phyloP scores from a whole-genome alignment of 2,329 filamentous ascomycete genomes.

The Cladophialophora bantiana region DNA sequence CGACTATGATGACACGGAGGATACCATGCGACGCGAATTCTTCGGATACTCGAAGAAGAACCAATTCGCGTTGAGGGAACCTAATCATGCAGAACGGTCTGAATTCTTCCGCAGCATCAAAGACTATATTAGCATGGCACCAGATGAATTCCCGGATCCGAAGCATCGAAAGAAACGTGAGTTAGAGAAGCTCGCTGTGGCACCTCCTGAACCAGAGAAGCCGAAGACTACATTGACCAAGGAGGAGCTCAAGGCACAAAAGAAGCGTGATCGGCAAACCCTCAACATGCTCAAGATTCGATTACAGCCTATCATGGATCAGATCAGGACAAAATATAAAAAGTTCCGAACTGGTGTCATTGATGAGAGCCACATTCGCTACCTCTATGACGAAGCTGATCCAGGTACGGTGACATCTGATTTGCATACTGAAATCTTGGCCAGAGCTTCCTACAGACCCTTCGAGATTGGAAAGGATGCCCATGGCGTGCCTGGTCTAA shows the following conservation, averaged over 20 bases:
- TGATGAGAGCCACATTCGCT: slow-evolving; percentile 74
- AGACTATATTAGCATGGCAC: slow-evolving; percentile 77
- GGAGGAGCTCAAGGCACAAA: slow-evolving; percentile 79
- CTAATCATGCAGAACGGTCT: slow-evolving; percentile 67
- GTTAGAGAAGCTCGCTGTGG: slow-evolving; percentile 77
- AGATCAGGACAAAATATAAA: slow-evolving; percentile 88
- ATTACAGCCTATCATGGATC: slow-evolving; percentile 95
- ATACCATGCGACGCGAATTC: slow-evolving; percentile 73
- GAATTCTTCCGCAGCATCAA: slow-evolving; percentile 82
- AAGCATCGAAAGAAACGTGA: slow-evolving; percentile 84
- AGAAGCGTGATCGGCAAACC: slow-evolving; percentile 80
- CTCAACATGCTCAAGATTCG: slow-evolving; percentile 87
- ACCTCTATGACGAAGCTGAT: slow-evolving; percentile 83
- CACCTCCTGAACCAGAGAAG: slow-evolving; percentile 73
- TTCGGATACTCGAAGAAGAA: slow-evolving; percentile 88
- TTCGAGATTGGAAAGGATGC: slow-evolving; percentile 82
- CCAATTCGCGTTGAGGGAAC: slow-evolving; percentile 72
- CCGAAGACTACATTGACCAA: slow-evolving; percentile 70
- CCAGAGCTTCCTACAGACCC: slow-evolving; percentile 69
- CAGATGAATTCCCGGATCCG: slow-evolving; percentile 85
- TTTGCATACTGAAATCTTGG: slow-evolving; percentile 61
- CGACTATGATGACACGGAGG: slow-evolving; percentile 70
- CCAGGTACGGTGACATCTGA: slow-evolving; percentile 70
- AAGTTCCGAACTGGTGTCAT: slow-evolving; percentile 85
- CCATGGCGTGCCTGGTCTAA: slow-evolving; percentile 76